Percentiles rank a stretch among this genome's conserved stretches.
Conservation (phyloP, 192 early-diverging fungal species). For the Chytriomyces hyalinus region DNA sequence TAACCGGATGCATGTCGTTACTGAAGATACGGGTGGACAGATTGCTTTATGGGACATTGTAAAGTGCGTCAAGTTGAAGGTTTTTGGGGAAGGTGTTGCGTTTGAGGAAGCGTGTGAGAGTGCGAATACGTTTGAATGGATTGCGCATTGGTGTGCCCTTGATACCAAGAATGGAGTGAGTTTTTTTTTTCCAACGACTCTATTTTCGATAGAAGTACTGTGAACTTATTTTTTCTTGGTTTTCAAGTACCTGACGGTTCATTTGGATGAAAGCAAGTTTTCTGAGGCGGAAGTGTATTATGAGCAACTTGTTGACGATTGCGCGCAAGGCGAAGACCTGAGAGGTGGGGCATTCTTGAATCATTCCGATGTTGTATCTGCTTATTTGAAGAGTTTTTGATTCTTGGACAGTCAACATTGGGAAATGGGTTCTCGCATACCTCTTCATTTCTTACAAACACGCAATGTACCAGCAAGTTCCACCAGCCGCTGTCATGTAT, state of each 20-base stretch:
- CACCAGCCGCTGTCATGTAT: slow-evolving; percentile 25
- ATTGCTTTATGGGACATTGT: slow-evolving; percentile 94
- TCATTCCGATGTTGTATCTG: background rate
- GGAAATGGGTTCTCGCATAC: slow-evolving; percentile 81
- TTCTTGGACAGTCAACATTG: slow-evolving; percentile 70
- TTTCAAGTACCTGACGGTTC: slow-evolving; percentile 72
- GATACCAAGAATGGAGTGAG: slow-evolving; percentile 88
- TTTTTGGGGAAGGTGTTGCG: slow-evolving; percentile 1
- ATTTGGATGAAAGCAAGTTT: slow-evolving; percentile 78
- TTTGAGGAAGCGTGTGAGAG: slow-evolving; percentile 42
- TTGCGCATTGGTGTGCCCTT: slow-evolving; percentile 90
- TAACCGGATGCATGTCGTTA: slow-evolving; percentile 84
- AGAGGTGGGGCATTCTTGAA: slow-evolving; percentile 57
- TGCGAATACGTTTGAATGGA: slow-evolving; percentile 72
- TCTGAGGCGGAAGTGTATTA: slow-evolving; percentile 92
- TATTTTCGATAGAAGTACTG: background rate
- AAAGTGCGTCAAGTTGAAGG: slow-evolving; percentile 57
- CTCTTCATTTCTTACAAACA: slow-evolving; percentile 60
- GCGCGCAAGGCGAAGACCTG: slow-evolving; percentile 67
- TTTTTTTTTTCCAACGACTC: background rate
- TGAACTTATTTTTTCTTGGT: background rate
- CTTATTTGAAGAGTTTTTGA: background rate
- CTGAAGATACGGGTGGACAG: slow-evolving; percentile 77
- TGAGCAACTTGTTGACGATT: slow-evolving; percentile 70
- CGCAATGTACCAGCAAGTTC: slow-evolving; percentile 12